Percentiles rank a stretch among this genome's conserved stretches.
phyloP scores from a whole-genome alignment of 2,329 filamentous ascomycete species.

The Cladophialophora yegresii region DNA sequence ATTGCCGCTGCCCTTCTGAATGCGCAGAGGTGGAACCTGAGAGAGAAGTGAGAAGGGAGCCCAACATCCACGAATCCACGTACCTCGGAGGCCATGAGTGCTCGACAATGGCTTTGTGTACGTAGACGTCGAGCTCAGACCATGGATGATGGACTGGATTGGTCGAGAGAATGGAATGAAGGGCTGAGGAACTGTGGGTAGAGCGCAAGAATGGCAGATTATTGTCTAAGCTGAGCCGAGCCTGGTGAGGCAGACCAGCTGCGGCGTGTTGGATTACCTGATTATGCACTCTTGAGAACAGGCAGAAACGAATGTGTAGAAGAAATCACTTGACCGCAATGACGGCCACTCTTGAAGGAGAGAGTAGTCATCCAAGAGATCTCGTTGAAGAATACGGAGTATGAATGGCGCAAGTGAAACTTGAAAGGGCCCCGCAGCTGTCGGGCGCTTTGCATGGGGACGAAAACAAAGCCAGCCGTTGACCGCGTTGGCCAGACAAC shows the following conservation, averaged over 20 bases:
- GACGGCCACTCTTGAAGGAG: slow-evolving; percentile 16
- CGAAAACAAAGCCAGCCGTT: slow-evolving; percentile 11
- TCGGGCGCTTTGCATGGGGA: background rate
- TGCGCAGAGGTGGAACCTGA: slow-evolving; percentile 41
- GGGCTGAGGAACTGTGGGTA: slow-evolving; percentile 19
- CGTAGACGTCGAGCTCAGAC: slow-evolving; percentile 32
- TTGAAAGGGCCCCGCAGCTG: slow-evolving; percentile 6
- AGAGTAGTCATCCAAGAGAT: slow-evolving; percentile 16
- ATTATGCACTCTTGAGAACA: background rate
- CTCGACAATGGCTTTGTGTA: slow-evolving; percentile 35
- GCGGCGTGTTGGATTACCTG: slow-evolving; percentile 11
- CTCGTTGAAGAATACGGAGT: slow-evolving; percentile 11
- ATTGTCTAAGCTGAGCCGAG: slow-evolving; percentile 13
- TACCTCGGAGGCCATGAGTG: slow-evolving; percentile 35
- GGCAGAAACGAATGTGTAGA: slow-evolving; percentile 14
- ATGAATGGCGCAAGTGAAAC: slow-evolving; percentile 13
- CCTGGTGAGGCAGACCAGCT: slow-evolving; percentile 35
- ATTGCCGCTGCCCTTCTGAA: slow-evolving; percentile 40
- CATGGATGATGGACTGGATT: slow-evolving; percentile 20
- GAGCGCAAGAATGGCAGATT: slow-evolving; percentile 21
- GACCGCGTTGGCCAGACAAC: slow-evolving; percentile 10
- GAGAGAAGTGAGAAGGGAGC: slow-evolving; percentile 4
- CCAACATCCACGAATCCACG: slow-evolving; percentile 27
- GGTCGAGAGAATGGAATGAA: slow-evolving; percentile 14
- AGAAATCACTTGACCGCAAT: slow-evolving; percentile 22